Percentiles rank a stretch among this genome's conserved stretches.
Conservation (phyloP, 208 protist species). For the Acanthamoeba royreba region DNA sequence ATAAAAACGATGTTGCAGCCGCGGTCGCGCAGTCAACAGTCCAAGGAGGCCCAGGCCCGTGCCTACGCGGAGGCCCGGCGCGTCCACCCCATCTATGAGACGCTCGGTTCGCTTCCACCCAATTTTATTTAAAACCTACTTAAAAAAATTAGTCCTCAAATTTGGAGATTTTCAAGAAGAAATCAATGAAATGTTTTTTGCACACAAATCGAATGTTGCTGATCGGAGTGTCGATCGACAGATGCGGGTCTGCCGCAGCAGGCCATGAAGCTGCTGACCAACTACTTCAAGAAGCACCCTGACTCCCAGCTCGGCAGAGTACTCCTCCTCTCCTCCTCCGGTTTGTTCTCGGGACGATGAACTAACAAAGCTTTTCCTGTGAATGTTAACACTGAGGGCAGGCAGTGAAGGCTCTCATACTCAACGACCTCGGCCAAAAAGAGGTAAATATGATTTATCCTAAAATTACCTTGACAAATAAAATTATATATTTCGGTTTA, state of each 20-base stretch:
- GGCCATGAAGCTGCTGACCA: neutral
- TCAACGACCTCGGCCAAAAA: neutral
- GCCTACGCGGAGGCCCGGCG: neutral
- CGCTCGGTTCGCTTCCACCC: neutral
- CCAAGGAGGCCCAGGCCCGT: slow-evolving; percentile 7
- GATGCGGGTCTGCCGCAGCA: neutral
- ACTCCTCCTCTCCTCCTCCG: neutral
- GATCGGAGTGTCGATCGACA: too few species aligned
- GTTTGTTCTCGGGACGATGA: neutral
- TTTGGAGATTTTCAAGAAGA: too few species aligned
- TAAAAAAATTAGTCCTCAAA: neutral
- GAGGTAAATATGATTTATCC: neutral
- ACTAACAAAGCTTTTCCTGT: neutral
- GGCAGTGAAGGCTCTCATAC: neutral
- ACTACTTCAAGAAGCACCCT: slow-evolving; percentile 42
- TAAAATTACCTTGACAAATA: neutral
- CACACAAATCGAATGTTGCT: too few species aligned
- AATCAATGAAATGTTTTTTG: too few species aligned
- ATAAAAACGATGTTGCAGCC: too few species aligned
- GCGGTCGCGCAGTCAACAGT: neutral
- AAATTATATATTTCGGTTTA: too few species aligned
- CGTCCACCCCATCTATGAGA: neutral
- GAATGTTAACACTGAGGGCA: neutral
- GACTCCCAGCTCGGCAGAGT: neutral
- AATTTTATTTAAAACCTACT: neutral